Percentiles rank a stretch among this genome's conserved stretches.
Evolutionary conservation across 495 filamentous ascomycete genomes (phyloP).

Genomic region (Tetracladium marchalianum): DNA sequence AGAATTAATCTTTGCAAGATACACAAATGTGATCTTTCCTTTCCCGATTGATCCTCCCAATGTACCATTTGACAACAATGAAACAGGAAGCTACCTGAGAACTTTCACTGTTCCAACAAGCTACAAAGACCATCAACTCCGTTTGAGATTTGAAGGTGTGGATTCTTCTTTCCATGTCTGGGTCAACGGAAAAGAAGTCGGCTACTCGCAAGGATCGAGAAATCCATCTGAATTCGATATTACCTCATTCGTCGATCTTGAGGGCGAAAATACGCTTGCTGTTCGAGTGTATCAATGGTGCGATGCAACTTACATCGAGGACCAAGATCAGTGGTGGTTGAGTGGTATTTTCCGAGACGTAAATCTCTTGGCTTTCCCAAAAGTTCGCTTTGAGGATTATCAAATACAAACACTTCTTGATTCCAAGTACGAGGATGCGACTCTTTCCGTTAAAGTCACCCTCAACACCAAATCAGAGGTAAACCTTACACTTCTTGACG

Average conservation of each 20-base stretch:
- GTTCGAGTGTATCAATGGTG: conserved; percentile 61
- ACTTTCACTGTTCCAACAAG: conserved; percentile 34
- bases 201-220: conserved; percentile 58
- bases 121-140: conserved; percentile 19
- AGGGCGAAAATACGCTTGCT: conserved; percentile 39
- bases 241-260: conserved; percentile 33
- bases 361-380: conserved; percentile 51
- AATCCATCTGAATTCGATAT: conserved; percentile 63
- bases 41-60: conserved; percentile 50
- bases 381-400: conserved; percentile 47
- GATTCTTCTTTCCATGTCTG: conserved; percentile 60
- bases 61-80: conserved; percentile 53
- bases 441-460: conserved; percentile 36
- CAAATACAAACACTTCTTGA: conserved; percentile 46
- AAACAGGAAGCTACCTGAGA: conserved; percentile 52
- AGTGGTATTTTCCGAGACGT: conserved; percentile 66
- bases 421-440: conserved; percentile 43
- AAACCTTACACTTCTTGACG: conserved; percentile 26
- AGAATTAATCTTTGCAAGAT: conserved; percentile 15
- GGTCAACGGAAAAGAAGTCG: conserved; percentile 53
- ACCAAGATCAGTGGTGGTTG: conserved; percentile 52
- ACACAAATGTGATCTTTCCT: conserved; percentile 56
- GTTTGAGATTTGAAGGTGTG: conserved; percentile 61
- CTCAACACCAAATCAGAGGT: conserved; percentile 24
- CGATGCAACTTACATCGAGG: conserved; percentile 59